Base-by-base conservation (phyloP, 352 stramenopile genomes). In the Globisporangium takayamanum region DNA sequence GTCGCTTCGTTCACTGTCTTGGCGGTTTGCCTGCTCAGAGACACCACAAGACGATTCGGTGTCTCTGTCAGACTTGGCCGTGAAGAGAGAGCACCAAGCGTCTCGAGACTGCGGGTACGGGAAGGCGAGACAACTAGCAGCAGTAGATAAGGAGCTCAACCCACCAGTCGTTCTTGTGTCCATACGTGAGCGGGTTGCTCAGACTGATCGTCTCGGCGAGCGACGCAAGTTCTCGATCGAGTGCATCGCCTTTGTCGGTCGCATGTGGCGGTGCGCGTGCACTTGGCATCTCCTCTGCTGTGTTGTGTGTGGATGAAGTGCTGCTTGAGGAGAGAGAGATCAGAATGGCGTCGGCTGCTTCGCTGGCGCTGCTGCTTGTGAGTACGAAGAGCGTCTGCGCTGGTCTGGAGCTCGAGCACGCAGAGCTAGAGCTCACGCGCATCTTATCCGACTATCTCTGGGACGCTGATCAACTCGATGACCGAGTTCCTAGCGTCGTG, bases 141-240 rank as follows among this genome's bases (percentile, higher is more conserved):
- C 28, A 55, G 4, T 28, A 30, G 10, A 6, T 45, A 7, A 39
- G 10, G 33, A 10, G 33, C 33, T 10, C 33, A 18, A 46, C 72
- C 20, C 78, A 94, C 84, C 84, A 94, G 55, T 87, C 69, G 44
- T 64, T 69, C 50, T 79, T 80, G 50, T 89, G 76, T 36, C 82
- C 81, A 28, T 82, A 89, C 0, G 84, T 92, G 33, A 92, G 64
- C 25, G 82, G 84, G 56, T 94, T 92, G 68, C 80, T 91, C 52
- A 94, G 66, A 16, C 59, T 80, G 37, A 88, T 87, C 22, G 78
- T 89, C 47, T 92, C 82, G 39, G 82, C 73, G 51, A 94, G 64
- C 56, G 67, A 79, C 7, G 73, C 78, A 14, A 94, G 70, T 63
- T 88, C 76, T 16, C 73, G 82, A 56, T 89, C 81, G 7, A 92